Base-by-base conservation (phyloP, 371 early-diverging fungal species). In the Conidiobolus coronatus region DNA sequence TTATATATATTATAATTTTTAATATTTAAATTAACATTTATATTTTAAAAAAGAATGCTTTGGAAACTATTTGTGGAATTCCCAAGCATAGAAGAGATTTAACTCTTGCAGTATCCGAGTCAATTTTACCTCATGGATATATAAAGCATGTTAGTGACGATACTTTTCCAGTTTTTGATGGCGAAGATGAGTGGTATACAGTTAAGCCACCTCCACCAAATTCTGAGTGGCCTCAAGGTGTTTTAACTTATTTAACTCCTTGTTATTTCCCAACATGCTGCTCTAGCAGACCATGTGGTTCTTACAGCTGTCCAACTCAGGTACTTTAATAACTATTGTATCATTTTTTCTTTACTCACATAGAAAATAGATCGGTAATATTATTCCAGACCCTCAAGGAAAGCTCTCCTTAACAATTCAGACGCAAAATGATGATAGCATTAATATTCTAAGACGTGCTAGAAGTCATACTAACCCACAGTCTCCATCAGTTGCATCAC, bases 211-310 rank as follows among this genome's bases (percentile, higher is more conserved):
- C 36, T 33, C 8, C 24, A 17, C 14, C 46, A 45, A 23, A 36
- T 13, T 13, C 46, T 37, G 15, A 21, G 7, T 36, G 15, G n/a
- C 46, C 46, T 3, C 33, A 45, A 20, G 2, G 18, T 3, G 46
- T 45, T 2, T 38, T 45, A 22, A 45, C 46, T n/a, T 45, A 45
- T 23, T 23, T 45, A 14, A 45, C 46, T 5, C 33, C 14, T 15
- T 45, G 46, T 22, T 45, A 45, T 22, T 45, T 20, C n/a, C 46
- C 46, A 12, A 45, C 46, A 15, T 45, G 46, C 38, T 34, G 34
- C 13, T 7, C 23, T 19, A 20, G 7, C 2, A 12, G 20, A n/a
- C 46, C 46, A 11, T 45, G 46, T 20, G 14, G 20, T 17, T n/a
- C 19, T 11, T 11, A 13, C 7, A 22, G 37, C n/a, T 45, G 46